Conservation (phyloP, 352 stramenopile genomes). For the Globisporangium polare region DNA sequence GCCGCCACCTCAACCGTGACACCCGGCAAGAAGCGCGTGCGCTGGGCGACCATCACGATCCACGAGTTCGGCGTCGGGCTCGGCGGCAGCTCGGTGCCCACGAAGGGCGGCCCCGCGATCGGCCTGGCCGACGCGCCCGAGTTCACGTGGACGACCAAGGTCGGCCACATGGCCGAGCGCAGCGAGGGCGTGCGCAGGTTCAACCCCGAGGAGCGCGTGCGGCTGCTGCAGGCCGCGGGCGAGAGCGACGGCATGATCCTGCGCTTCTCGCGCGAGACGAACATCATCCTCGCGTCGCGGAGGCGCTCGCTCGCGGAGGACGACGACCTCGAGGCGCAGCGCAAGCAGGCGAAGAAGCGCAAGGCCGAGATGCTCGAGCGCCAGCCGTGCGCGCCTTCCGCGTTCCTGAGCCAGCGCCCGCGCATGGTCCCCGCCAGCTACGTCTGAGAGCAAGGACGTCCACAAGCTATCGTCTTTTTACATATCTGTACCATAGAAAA, state of each 20-base stretch:
- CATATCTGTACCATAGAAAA: conserved; percentile 1
- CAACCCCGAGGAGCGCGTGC: conserved; percentile 44
- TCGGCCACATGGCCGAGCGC: conserved; percentile 57
- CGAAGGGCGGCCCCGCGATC: conserved; percentile 47
- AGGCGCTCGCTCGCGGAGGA: conserved; percentile 43
- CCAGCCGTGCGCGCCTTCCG: conserved; percentile 21
- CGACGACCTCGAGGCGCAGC: conserved; percentile 16
- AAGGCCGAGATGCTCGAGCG: conserved; percentile 22
- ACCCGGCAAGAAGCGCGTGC: conserved; percentile 35
- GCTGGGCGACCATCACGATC: conserved; percentile 39
- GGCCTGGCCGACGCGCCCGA: conserved; percentile 43
- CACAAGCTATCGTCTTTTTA: not conserved
- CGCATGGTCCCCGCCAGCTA: conserved; percentile 50
- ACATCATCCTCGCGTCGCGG: conserved; percentile 60
- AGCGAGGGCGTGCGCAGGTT: conserved; percentile 59
- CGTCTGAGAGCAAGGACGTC: conserved; percentile 22
- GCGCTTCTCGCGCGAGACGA: conserved; percentile 56
- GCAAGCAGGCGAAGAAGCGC: conserved; percentile 37
- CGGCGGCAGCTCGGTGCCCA: conserved; percentile 45
- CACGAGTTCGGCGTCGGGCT: conserved; percentile 45
- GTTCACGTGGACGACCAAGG: conserved; percentile 62
- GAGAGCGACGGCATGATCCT: conserved; percentile 66
- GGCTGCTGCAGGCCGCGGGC: conserved; percentile 38
- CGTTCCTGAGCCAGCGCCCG: conserved; percentile 25
- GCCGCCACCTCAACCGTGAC: conserved; percentile 3